Evolutionary conservation across 345 rosid genomes (phyloP).

Genomic region (Bruguiera gymnorhiza): DNA sequence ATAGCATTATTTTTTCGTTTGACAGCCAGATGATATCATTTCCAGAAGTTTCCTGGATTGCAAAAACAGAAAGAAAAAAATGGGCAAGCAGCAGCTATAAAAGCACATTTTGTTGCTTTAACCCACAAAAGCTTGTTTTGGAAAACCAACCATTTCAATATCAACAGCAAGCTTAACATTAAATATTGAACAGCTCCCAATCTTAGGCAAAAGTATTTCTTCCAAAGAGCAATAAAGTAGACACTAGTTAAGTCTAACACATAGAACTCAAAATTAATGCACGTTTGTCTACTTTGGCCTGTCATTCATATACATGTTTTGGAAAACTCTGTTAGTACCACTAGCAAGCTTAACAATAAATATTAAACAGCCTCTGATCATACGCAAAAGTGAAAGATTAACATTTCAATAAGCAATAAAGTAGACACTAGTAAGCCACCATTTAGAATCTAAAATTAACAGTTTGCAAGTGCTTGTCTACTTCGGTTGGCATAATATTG

Average conservation of each 20-base stretch:
- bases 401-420: not conserved
- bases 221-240: not conserved
- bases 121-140: not conserved
- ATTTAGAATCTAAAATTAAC: constrained; percentile 3
- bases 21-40: not conserved
- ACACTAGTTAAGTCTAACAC: not conserved
- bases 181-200: too few species aligned
- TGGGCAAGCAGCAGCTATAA: too few species aligned
- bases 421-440: not conserved
- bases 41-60: not conserved
- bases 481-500: not conserved
- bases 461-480: not conserved
- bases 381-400: not conserved
- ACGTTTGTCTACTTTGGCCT: not conserved
- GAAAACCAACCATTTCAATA: constrained; percentile 1
- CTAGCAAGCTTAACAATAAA: too few species aligned
- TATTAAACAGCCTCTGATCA: too few species aligned
- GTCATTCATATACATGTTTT: not conserved
- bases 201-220: too few species aligned
- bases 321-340: not conserved
- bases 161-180: too few species aligned
- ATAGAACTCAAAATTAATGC: constrained; percentile 1
- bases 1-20: not conserved
- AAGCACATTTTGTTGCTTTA: too few species aligned
- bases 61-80: too few species aligned